These are phyloP conservation scores for Calonectria ilicicola DNA, from an alignment of 2,329 filamentous ascomycete genomes.

Conservation along the genomic window DNA sequence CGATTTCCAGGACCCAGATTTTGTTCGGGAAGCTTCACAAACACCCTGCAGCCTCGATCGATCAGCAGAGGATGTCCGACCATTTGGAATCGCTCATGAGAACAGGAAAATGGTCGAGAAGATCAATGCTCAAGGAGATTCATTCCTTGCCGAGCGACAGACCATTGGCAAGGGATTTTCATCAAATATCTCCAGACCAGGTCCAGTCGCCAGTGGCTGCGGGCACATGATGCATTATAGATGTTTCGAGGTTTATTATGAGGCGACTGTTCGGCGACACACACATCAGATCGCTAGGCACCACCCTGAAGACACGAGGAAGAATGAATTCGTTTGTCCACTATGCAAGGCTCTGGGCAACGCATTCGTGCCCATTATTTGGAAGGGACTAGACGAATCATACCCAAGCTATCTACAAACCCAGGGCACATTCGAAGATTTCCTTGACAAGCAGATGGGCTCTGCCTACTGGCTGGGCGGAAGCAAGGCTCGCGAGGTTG, in stretches of 20 bases:
- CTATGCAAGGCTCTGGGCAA: slow-evolving; percentile 97
- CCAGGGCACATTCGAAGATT: slow-evolving; percentile 72
- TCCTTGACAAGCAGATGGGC: slow-evolving; percentile 71
- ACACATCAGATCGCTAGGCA: slow-evolving; percentile 93
- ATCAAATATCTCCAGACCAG: slow-evolving; percentile 71
- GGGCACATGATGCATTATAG: slow-evolving; percentile 99
- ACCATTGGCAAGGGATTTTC: slow-evolving; percentile 92
- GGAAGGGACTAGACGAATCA: slow-evolving; percentile 90
- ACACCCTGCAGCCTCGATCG: slow-evolving; percentile 87
- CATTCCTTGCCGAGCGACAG: slow-evolving; percentile 80
- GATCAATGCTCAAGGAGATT: slow-evolving; percentile 77
- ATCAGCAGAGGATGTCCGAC: slow-evolving; percentile 84
- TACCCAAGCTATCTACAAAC: slow-evolving; percentile 80
- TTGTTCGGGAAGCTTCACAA: slow-evolving; percentile 83
- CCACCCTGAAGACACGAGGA: slow-evolving; percentile 84
- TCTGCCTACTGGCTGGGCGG: slow-evolving; percentile 56
- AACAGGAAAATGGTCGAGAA: slow-evolving; percentile 85
- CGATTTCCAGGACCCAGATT: slow-evolving; percentile 82
- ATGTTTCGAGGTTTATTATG: slow-evolving; percentile 93
- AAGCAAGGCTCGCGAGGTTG: slow-evolving; percentile 51
- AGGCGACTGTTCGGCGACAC: slow-evolving; percentile 86
- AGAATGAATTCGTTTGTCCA: slow-evolving; percentile 94
- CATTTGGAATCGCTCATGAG: slow-evolving; percentile 90
- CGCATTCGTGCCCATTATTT: slow-evolving; percentile 92
- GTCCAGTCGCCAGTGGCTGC: slow-evolving; percentile 89